These are phyloP conservation scores for Kandelia obovata DNA, from an alignment of 345 rosid genomes.

Conservation along the genomic window DNA sequence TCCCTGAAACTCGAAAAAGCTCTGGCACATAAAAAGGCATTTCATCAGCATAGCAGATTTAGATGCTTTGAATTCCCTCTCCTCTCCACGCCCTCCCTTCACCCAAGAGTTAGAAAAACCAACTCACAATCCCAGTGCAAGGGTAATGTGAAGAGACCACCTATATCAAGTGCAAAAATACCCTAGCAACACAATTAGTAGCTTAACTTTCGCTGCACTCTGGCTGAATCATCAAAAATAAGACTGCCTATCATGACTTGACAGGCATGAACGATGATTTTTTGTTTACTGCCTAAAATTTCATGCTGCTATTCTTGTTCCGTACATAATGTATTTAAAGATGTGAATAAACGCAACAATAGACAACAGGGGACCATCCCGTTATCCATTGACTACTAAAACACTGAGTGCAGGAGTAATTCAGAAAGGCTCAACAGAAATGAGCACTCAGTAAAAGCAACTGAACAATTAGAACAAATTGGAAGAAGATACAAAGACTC, in stretches of 20 bases:
- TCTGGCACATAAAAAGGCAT: constrained; percentile 49
- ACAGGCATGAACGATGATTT: neutral
- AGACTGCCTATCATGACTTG: neutral
- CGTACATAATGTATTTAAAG: too few relatives aligned
- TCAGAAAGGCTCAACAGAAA: too few relatives aligned
- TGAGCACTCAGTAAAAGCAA: neutral
- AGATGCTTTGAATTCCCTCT: too few relatives aligned
- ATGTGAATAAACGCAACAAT: too few relatives aligned
- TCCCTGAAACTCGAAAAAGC: constrained; percentile 71
- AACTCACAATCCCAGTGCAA: neutral
- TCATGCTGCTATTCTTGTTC: neutral
- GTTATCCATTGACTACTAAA: too few relatives aligned
- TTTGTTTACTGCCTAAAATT: neutral
- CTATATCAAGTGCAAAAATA: neutral
- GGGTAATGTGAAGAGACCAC: neutral
- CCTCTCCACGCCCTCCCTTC: too few relatives aligned
- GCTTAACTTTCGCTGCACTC: neutral
- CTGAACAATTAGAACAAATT: neutral
- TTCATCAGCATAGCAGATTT: constrained; percentile 13
- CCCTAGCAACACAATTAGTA: neutral
- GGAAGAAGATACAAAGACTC: constrained; percentile 21
- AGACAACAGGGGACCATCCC: too few relatives aligned
- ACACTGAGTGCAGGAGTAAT: too few relatives aligned
- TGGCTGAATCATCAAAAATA: neutral
- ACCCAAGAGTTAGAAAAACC: too few relatives aligned